These are phyloP conservation scores for Pyrenopolyporus hunteri DNA, from an alignment of 495 filamentous ascomycete genomes.

Conservation along the genomic window DNA sequence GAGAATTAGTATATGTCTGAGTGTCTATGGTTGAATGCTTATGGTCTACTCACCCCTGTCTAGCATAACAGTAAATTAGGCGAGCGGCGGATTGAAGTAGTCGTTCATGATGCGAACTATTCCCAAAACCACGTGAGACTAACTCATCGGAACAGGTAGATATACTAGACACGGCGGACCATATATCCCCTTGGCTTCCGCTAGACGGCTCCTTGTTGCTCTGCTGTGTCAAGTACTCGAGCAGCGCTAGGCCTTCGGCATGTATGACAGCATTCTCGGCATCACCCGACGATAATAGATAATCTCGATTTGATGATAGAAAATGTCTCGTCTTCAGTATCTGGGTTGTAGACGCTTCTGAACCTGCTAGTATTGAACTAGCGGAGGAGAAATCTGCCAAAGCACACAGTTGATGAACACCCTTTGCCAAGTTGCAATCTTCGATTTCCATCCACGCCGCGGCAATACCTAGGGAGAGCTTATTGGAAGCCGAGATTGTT, in stretches of 20 bases:
- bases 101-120: slow-evolving; percentile 54
- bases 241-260: slow-evolving; percentile 65
- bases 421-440: slow-evolving; percentile 49
- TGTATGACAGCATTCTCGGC: slow-evolving; percentile 55
- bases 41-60: slow-evolving; percentile 49
- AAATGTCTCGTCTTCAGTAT: slow-evolving; percentile 64
- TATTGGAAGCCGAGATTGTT: slow-evolving; percentile 19
- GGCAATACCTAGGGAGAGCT: slow-evolving; percentile 17
- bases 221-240: slow-evolving; percentile 63
- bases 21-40: background rate
- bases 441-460: slow-evolving; percentile 70
- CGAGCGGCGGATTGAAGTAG: slow-evolving; percentile 69
- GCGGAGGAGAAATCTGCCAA: slow-evolving; percentile 16
- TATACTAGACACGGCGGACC: slow-evolving; percentile 51
- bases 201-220: slow-evolving; percentile 43
- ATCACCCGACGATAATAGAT: slow-evolving; percentile 57
- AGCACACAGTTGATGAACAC: slow-evolving; percentile 54
- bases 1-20: slow-evolving; percentile 19
- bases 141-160: slow-evolving; percentile 45
- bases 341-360: slow-evolving; percentile 38
- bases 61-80: slow-evolving; percentile 72
- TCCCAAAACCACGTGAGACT: slow-evolving; percentile 42
- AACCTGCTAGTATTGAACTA: slow-evolving; percentile 3
- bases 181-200: slow-evolving; percentile 57
- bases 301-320: slow-evolving; percentile 62